Conservation (phyloP, 1,284 basidiomycete species). For the Phlebopus sp. region DNA sequence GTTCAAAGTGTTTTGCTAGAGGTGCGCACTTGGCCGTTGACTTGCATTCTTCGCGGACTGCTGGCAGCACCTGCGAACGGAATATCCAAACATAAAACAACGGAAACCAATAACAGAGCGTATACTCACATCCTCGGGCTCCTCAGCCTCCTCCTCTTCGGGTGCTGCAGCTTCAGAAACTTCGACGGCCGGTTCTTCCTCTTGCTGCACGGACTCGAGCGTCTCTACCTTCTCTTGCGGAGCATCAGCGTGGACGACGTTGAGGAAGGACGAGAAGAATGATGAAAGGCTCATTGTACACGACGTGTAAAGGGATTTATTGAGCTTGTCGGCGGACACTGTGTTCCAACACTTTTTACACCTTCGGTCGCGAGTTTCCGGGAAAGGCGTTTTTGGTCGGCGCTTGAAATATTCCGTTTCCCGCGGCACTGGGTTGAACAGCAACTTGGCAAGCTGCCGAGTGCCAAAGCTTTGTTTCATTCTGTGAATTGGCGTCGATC, state of each 20-base stretch:
- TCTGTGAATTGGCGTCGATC: too few relatives aligned
- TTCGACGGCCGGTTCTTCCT: slow-evolving; percentile 31
- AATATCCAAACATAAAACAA: slow-evolving; percentile 1
- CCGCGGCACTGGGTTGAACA: slow-evolving; percentile 8
- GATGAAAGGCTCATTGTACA: slow-evolving; percentile 44
- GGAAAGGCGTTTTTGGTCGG: slow-evolving; percentile 19
- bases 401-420: slow-evolving; percentile 14
- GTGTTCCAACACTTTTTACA: not conserved
- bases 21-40: slow-evolving; percentile 65
- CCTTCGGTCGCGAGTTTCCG: slow-evolving; percentile 25
- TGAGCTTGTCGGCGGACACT: not conserved
- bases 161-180: slow-evolving; percentile 35
- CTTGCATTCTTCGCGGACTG: slow-evolving; percentile 75
- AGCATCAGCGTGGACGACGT: slow-evolving; percentile 56
- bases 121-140: slow-evolving; percentile 77
- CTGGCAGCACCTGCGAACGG: slow-evolving; percentile 55
- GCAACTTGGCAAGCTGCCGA: too few relatives aligned
- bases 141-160: slow-evolving; percentile 52
- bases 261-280: slow-evolving; percentile 63
- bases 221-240: slow-evolving; percentile 43
- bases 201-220: slow-evolving; percentile 22
- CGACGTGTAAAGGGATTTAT: slow-evolving; percentile 9
- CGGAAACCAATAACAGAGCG: slow-evolving; percentile 1
- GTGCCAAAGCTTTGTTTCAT: too few relatives aligned
- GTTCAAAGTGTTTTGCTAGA: slow-evolving; percentile 81